Evolutionary conservation across 139 green algal genomes (phyloP).

Genomic region (Micractinium conductrix): DNA sequence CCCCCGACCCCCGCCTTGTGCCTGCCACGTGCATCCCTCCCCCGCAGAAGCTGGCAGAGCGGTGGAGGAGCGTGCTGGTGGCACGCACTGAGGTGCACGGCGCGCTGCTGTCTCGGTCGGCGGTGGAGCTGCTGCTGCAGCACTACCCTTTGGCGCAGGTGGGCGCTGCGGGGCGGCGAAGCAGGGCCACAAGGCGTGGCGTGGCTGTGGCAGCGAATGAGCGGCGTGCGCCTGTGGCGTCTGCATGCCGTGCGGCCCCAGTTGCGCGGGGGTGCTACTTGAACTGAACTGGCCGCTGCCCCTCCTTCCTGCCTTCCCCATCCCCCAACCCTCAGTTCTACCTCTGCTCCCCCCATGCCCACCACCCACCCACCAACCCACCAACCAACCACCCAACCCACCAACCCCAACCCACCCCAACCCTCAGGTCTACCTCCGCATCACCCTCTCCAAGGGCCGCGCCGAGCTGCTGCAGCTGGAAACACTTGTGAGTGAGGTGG

Average conservation of each 20-base stretch:
- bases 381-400: no score
- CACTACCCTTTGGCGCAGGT: slow-evolving; percentile 32
- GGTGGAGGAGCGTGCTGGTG: background rate
- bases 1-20: no score
- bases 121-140: slow-evolving; percentile 26
- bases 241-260: background rate
- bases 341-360: background rate
- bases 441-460: background rate
- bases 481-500: no score
- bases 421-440: no score
- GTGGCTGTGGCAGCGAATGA: no score
- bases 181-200: no score
- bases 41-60: slow-evolving; percentile 14
- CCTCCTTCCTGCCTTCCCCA: background rate
- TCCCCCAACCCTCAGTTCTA: no score
- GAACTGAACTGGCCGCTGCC: background rate
- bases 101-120: slow-evolving; percentile 4
- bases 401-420: no score
- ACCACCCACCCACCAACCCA: no score
- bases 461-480: background rate
- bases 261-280: background rate
- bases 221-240: no score
- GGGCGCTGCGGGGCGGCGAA: no score
- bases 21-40: background rate
- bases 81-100: slow-evolving; percentile 26